Evolutionary conservation across 2,329 filamentous ascomycete genomes (phyloP).

Genomic region (Diaporthe sp.): DNA sequence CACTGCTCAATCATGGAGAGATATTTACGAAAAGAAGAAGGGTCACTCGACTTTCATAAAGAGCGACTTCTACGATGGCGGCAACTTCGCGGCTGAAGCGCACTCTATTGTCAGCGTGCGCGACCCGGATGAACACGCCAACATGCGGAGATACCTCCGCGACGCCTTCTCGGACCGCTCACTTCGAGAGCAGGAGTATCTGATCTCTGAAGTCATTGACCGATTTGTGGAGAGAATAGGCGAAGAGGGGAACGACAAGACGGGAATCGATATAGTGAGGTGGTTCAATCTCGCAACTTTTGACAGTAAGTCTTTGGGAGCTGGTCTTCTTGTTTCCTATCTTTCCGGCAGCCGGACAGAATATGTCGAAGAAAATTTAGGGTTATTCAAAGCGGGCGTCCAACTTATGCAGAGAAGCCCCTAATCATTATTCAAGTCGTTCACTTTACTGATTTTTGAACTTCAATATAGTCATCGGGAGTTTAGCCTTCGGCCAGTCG

Average conservation of each 20-base stretch:
- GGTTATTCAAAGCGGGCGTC: no score
- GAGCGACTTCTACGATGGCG: conserved; percentile 48
- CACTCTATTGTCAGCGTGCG: conserved; percentile 48
- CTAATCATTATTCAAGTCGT: rapidly evolving
- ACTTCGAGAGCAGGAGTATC: conserved; percentile 24
- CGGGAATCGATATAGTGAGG: conserved; percentile 48
- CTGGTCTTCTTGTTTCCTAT: background rate
- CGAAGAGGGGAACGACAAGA: conserved; percentile 40
- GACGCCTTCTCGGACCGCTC: conserved; percentile 41
- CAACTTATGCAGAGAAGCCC: no score
- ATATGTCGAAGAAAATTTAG: no score
- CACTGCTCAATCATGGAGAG: conserved; percentile 36
- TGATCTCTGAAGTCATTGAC: conserved; percentile 30
- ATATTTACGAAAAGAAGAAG: conserved; percentile 43
- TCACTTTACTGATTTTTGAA: background rate
- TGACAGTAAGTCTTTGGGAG: conserved; percentile 44
- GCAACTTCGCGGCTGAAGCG: conserved; percentile 43
- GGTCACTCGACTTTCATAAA: conserved; percentile 43
- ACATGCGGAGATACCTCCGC: conserved; percentile 47
- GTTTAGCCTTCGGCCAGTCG: conserved; percentile 59
- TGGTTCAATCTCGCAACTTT: conserved; percentile 54
- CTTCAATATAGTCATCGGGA: conserved; percentile 50
- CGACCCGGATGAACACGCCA: conserved; percentile 45
- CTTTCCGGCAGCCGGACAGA: no score
- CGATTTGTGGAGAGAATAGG: conserved; percentile 19